Evolutionary conservation across 129 eudicot genomes (phyloP), one percentile per base, ranked within the genome.

Genomic region (Flaveria bidentis): DNA sequence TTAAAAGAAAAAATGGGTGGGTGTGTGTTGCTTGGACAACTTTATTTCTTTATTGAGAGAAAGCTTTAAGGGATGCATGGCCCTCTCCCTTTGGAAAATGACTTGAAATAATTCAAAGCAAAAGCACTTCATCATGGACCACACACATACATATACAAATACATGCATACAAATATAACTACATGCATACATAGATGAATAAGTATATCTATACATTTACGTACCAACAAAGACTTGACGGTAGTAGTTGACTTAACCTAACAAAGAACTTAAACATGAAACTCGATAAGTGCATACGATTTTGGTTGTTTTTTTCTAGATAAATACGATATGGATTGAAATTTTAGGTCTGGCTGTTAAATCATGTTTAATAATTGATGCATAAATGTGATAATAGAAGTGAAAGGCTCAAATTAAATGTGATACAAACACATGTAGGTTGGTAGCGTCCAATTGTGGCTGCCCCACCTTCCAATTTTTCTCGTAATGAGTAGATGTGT

Each of bases 51-150:
- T 80, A 80, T 73, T 65, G 79, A 73, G 51, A 72, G 75, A 73
- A 52, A 73, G 73, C 79, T 73, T 80, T 73, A 80, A 53, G 79
- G 50, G 74, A 73, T 73, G 75, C 75, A 74, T 80, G 80, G 79
- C 80, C 84, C 80, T 79, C 71, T 74, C 78, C 64, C 71, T 75
- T 66, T 67, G 63, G 83, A 80, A 80, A 80, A 74, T 49, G 80
- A 80, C 84, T 14, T 80, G 71, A 80, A 80, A 74, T 80, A 80
- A 80, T 80, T 67, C 45, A 80, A 74, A 73, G 75, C 75, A 74
- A 80, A 74, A 74, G 75, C 84, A 66, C 72, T 60, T 78, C 77
- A 57, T 67, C 81, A 68, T 74, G 70, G 71, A 74, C 72, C 82
- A 58, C 17, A 16, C 1, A 4, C 3, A 33, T 47, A 46, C 16